Base-by-base conservation (phyloP, 148 eudicot species). In the Cornus kousa region DNA sequence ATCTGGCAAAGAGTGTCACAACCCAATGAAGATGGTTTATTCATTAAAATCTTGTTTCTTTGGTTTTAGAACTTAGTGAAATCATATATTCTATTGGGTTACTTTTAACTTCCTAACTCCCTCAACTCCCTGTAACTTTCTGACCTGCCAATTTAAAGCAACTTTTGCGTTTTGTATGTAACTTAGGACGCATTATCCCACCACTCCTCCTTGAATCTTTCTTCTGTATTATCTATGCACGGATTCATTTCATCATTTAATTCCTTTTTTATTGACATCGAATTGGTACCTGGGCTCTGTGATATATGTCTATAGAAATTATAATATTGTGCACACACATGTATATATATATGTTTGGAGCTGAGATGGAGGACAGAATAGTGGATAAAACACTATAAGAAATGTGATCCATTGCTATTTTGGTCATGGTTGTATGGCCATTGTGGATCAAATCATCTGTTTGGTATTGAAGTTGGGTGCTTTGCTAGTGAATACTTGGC, bases 1-100 rank as follows among this genome's bases (percentile, higher is more conserved):
- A 97, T 79, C 92, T 97, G 80, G 98, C 98, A 68, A 97, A 97
- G 84, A 97, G 98, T 64, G 98, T 97, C 73, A 97, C 99, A 11
- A 97, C 99, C 8, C 95, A 97, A 80, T 97, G 86, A 86, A 37
- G 74, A 70, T 81, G 77, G 5, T 67, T 60, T 24, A 62, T n/a
- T 17, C 17, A 62, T 62, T 3, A n/a, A 62, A n/a, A 62, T n/a
- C 66, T 1, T 62, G 66, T 17, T 62, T 19, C 66, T 62, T 62
- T 62, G 23, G 66, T 62, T 62, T 10, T n/a, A 62, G 66, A n/a
- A 62, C 6, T 7, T 62, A 13, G 66, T 62, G 23, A 62, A 62
- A 62, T 24, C 23, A 2, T 62, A 6, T 19, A 12, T 53, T 12
- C 59, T 62, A 5, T 4, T 2, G 66, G 22, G 66, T 2, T 20